Conservation (phyloP, 768 basidiomycete species). For the Lentinula sp. region DNA sequence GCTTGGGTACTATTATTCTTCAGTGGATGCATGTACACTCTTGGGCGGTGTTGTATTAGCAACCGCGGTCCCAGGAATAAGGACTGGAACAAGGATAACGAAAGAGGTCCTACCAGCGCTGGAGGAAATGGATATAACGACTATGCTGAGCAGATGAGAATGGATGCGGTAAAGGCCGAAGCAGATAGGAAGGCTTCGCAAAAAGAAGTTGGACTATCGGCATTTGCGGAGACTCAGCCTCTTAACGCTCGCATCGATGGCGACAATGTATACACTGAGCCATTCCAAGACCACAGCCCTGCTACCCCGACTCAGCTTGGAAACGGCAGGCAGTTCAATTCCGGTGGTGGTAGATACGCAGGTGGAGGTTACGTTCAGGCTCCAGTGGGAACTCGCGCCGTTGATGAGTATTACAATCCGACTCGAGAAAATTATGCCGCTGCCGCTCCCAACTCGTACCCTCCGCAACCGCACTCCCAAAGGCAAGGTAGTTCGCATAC, state of each 20-base stretch:
- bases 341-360: conserved; percentile 23
- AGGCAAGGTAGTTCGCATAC: conserved; percentile 33
- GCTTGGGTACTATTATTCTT: conserved; percentile 87
- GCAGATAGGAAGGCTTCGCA: conserved; percentile 75
- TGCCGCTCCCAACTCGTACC: conserved; percentile 22
- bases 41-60: conserved; percentile 82
- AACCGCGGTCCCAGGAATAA: conserved; percentile 36
- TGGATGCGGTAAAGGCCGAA: conserved; percentile 85
- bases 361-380: conserved; percentile 64
- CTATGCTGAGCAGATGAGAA: conserved; percentile 62
- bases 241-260: conserved; percentile 55
- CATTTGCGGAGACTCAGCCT: conserved; percentile 71
- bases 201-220: conserved; percentile 61
- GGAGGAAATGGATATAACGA: conserved; percentile 18
- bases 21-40: conserved; percentile 79
- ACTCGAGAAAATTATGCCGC: conserved; percentile 20
- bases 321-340: conserved; percentile 24
- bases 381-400: conserved; percentile 56
- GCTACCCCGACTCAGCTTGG: conserved; percentile 17
- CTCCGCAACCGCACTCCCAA: conserved; percentile 40
- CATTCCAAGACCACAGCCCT: conserved; percentile 22
- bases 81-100: conserved; percentile 31
- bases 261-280: conserved; percentile 46
- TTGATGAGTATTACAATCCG: conserved; percentile 68
- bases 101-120: conserved; percentile 12